These are phyloP conservation scores for Endogone sp. DNA, from an alignment of 192 early-diverging fungal genomes.

Conservation along the genomic window DNA sequence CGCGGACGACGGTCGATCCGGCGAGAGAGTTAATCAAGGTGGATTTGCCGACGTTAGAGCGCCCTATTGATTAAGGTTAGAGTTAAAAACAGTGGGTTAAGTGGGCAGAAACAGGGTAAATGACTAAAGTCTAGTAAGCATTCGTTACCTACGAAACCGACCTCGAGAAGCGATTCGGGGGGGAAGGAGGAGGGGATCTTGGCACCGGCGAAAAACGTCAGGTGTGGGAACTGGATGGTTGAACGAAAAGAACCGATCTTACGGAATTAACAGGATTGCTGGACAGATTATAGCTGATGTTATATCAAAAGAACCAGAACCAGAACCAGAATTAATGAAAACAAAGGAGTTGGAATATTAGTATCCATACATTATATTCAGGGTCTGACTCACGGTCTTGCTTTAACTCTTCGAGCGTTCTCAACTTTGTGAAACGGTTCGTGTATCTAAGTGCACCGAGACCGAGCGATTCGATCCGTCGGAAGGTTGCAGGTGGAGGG, in stretches of 20 bases:
- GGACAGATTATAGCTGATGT: background rate
- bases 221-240: conserved; percentile 26
- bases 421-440: conserved; percentile 20
- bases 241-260: background rate
- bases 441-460: conserved; percentile 28
- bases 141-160: conserved; percentile 39
- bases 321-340: no score
- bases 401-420: conserved; percentile 4
- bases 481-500: conserved; percentile 20
- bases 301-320: conserved; percentile 3
- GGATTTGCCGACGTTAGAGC: conserved; percentile 82
- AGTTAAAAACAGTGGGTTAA: background rate
- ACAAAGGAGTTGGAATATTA: no score
- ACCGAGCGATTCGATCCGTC: conserved; percentile 22
- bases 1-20: conserved; percentile 55
- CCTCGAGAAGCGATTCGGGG: conserved; percentile 19
- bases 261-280: background rate
- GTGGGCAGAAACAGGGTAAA: background rate
- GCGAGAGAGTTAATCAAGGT: conserved; percentile 67
- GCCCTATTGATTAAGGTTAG: conserved; percentile 28
- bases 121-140: background rate
- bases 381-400: conserved; percentile 11
- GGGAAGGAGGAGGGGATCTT: conserved; percentile 35
- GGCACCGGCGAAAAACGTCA: conserved; percentile 41
- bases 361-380: no score